Percentiles rank a stretch among this genome's conserved stretches.
phyloP scores from a whole-genome alignment of 371 early-diverging fungal species.

The Syncephalastrum racemosum region DNA sequence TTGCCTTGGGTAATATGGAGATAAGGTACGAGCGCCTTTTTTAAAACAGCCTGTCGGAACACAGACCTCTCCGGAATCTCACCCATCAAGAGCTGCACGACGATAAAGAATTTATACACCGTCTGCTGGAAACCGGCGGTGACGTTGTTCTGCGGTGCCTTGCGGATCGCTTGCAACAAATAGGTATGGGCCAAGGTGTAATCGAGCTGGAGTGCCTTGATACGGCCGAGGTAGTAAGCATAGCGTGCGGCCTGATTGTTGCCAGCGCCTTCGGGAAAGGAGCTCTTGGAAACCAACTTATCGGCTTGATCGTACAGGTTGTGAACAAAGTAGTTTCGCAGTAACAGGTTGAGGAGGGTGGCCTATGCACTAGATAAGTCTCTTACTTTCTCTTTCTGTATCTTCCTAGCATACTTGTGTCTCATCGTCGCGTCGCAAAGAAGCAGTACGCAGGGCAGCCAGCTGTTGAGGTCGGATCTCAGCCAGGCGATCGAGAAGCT shows the following conservation, averaged over 20 bases:
- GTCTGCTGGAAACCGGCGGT: conserved; percentile 96
- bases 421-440: conserved; percentile 87
- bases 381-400: neutral
- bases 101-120: conserved; percentile 90
- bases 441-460: conserved; percentile 87
- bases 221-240: conserved; percentile 93
- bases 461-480: conserved; percentile 84
- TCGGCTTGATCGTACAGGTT: conserved; percentile 96
- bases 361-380: conserved; percentile 53
- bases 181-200: conserved; percentile 89
- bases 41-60: conserved; percentile 85
- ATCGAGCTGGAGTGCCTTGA: conserved; percentile 94
- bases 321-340: conserved; percentile 89
- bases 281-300: conserved; percentile 88
- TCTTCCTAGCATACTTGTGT: conserved; percentile 34
- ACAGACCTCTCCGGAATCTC: conserved; percentile 94
- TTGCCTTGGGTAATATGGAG: conserved; percentile 87
- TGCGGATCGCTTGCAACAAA: conserved; percentile 91
- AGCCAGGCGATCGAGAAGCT: conserved; percentile 66
- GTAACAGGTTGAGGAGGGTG: conserved; percentile 84
- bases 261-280: conserved; percentile 88
- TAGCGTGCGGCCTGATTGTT: conserved; percentile 95
- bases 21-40: conserved; percentile 86
- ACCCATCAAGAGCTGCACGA: conserved; percentile 96
- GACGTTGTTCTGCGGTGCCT: conserved; percentile 85